Evolutionary conservation across 352 stramenopile genomes (phyloP), one percentile per base, ranked within the genome.

Genomic region (Phytopythium litorale): DNA sequence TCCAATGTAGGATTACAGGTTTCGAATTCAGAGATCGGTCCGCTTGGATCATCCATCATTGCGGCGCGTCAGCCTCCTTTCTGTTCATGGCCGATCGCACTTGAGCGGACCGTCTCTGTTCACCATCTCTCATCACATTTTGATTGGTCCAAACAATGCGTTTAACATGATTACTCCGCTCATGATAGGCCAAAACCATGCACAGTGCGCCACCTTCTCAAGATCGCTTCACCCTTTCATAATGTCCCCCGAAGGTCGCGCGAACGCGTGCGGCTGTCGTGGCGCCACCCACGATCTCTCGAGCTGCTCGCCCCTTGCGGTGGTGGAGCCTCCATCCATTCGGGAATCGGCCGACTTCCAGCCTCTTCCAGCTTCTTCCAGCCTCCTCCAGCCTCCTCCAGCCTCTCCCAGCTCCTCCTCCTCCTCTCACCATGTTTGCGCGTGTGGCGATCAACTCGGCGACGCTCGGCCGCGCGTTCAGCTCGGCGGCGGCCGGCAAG

Each of bases 401-500:
- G 28, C 50, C 21, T 7, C 12, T 37, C 23, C 48, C 23, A 0
- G 7, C 28, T 56, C 50, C 19, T 46, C 8, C 33, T 32, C 33
- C 19, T 48, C 52, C 52, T 33, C 52, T 58, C 33, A 59, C 6
- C 28, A 76, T 76, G 70, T 65, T 73, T 23, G 23, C 53, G 18
- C 70, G 66, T 33, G 58, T 62, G 35, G 65, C 63, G 4, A 13
- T 71, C 60, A 61, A 58, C 2, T 58, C 66, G 11, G 30, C 52
- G 18, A 65, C 67, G n/a, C 56, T 78, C 40, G 67, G 71, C 58
- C 67, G 71, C 56, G 67, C 79, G 43, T 93, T 79, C 76, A 89
- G 79, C 60, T 80, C 78, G 48, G 72, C 72, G 68, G 57, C 73
- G 15, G 81, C 69, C 58, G 74, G 82, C 62, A 87, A 92, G 70